Base-by-base conservation (phyloP, 768 basidiomycete species). In the Mycena alexandri region DNA sequence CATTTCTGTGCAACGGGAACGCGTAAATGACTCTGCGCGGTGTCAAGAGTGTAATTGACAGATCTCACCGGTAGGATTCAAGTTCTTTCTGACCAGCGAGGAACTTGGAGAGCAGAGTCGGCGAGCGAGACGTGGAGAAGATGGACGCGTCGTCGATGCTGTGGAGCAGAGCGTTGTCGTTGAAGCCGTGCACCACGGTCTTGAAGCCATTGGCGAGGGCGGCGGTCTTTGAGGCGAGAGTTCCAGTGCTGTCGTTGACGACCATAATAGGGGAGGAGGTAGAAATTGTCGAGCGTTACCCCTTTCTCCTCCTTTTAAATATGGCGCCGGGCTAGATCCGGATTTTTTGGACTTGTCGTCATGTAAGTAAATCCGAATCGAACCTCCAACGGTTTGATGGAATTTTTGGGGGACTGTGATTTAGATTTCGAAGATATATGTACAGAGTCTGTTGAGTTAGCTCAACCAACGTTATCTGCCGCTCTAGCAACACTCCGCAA, bases 51-150 rank as follows among this genome's bases (percentile, higher is more conserved):
- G 25, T 50, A 42, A 44, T 17, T 43, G 50, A 61, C 13, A 33
- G 25, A 76, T 81, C 53, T 33, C 51, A 90, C 91, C 82, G 84
- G 82, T 89, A 87, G 14, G 68, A 73, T 68, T 89, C 82, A 21
- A 91, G 83, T 44, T 90, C 88, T 57, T 79, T 77, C 64, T 86
- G 78, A 24, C 84, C 79, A 11, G 83, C 80, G 38, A 89, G 65
- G 75, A 90, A 82, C 54, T 77, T 78, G 44, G 69, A 71, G 34
- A 80, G 75, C 65, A 76, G 70, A 36, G 71, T 74, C 22, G 71
- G 51, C 66, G 44, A 25, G 54, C 0, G 43, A 50, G 42, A 47
- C 24, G 42, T 2, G 10, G 38, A 38, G 38, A 38, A 38, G 57
- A 29, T 10, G 8, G 46, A n/a, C 47, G 57, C 48, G 51, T 50